A percentile compares a stretch with the other conserved stretches of the same genome.
Conservation (phyloP, 768 basidiomycete species). For the Dioszegia aurantiaca region DNA sequence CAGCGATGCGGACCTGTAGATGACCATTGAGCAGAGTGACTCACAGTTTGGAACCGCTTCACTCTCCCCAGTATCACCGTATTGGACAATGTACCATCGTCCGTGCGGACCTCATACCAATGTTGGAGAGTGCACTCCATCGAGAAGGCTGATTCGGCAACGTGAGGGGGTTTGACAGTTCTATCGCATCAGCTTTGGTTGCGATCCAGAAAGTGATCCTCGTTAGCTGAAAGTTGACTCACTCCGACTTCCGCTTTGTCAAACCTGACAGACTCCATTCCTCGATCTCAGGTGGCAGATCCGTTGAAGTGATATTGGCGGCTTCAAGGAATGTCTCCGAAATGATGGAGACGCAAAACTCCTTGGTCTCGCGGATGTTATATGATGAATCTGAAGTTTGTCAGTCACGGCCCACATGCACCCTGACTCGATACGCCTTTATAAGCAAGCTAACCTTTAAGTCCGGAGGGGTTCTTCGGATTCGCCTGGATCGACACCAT, state of each 20-base stretch:
- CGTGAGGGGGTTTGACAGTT: slow-evolving; percentile 50
- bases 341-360: slow-evolving; percentile 69
- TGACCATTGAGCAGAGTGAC: slow-evolving; percentile 3
- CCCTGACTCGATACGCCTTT: background rate
- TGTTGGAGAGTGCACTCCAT: slow-evolving; percentile 53
- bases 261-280: slow-evolving; percentile 52
- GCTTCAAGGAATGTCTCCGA: slow-evolving; percentile 60
- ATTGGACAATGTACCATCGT: slow-evolving; percentile 23
- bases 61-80: slow-evolving; percentile 50
- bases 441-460: slow-evolving; percentile 29
- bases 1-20: background rate
- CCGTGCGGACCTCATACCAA: slow-evolving; percentile 31
- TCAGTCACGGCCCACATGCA: background rate
- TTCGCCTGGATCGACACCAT: slow-evolving; percentile 60
- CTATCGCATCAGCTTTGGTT: slow-evolving; percentile 25
- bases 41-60: slow-evolving; percentile 49
- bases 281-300: slow-evolving; percentile 47
- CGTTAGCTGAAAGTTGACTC: no score
- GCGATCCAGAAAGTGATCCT: no score
- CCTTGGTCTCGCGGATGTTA: slow-evolving; percentile 64
- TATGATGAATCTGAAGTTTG: slow-evolving; percentile 59
- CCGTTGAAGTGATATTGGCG: slow-evolving; percentile 52
- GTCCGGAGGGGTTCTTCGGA: slow-evolving; percentile 20
- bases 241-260: slow-evolving; percentile 43
- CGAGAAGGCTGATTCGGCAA: slow-evolving; percentile 52